These are phyloP conservation scores for Colletotrichum gloeosporioides DNA, from an alignment of 2,329 filamentous ascomycete genomes.

Conservation along the genomic window DNA sequence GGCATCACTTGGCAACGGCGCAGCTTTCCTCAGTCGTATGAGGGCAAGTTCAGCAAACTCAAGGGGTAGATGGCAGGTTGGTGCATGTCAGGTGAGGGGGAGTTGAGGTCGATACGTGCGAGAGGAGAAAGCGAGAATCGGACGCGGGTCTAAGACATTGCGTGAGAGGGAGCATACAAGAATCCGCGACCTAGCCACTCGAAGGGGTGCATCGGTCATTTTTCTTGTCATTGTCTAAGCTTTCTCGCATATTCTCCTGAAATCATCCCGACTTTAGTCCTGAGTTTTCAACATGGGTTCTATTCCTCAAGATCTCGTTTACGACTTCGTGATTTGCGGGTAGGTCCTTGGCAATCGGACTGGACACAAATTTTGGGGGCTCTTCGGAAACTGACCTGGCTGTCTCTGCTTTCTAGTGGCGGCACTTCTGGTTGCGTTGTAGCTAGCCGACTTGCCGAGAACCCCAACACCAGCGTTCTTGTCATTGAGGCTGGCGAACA, in stretches of 20 bases:
- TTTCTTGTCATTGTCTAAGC: not conserved
- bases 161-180: not conserved
- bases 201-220: not conserved
- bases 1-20: not conserved
- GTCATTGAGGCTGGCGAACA: slow-evolving; percentile 44
- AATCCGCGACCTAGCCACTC: not conserved
- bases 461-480: slow-evolving; percentile 32
- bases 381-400: not conserved
- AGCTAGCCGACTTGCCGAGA: slow-evolving; percentile 41
- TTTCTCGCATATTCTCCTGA: not conserved
- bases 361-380: not conserved
- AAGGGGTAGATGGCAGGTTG: not conserved
- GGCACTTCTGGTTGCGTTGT: slow-evolving; percentile 43
- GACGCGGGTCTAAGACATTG: not conserved
- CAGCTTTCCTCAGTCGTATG: not conserved
- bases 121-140: not conserved
- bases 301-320: not conserved
- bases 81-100: not conserved
- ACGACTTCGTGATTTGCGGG: slow-evolving; percentile 20
- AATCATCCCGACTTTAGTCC: not conserved
- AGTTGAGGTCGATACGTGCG: not conserved
- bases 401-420: slow-evolving; percentile 22
- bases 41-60: not conserved
- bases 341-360: not conserved
- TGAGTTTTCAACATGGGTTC: not conserved